phyloP scores from a whole-genome alignment of 2,329 filamentous ascomycete genomes.

The Phaeomoniella chlamydospora region DNA sequence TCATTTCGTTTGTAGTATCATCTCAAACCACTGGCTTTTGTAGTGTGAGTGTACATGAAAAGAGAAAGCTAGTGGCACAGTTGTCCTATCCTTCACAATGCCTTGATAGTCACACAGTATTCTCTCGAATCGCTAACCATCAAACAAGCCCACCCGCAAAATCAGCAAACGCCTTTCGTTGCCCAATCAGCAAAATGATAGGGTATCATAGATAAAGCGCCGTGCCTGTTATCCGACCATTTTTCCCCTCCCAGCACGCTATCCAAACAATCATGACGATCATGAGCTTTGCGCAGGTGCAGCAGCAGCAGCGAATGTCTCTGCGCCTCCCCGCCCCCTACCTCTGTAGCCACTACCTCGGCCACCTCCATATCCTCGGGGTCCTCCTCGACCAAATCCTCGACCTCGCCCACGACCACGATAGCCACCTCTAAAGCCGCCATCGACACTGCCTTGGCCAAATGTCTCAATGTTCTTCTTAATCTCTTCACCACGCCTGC shows the following conservation, averaged over 20 bases:
- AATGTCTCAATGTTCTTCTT: constrained; percentile 97
- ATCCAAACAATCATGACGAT: neutral
- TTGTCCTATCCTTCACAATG: neutral
- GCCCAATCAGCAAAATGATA: neutral
- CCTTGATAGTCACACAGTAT: neutral
- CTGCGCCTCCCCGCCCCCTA: too few species aligned
- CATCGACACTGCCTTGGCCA: constrained; percentile 87
- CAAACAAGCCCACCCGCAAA: neutral
- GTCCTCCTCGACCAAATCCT: constrained; percentile 32
- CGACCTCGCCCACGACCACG: constrained; percentile 53
- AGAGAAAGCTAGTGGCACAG: neutral
- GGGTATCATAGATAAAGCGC: neutral
- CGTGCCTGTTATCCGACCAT: neutral
- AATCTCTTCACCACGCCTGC: constrained; percentile 86
- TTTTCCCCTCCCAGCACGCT: neutral
- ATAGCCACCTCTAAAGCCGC: constrained; percentile 65
- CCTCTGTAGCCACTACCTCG: constrained; percentile 15
- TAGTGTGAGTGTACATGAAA: neutral
- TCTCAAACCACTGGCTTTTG: neutral
- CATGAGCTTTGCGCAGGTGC: neutral
- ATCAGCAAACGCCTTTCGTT: neutral
- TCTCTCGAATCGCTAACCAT: neutral
- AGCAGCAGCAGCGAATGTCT: neutral
- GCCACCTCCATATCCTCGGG: constrained; percentile 28
- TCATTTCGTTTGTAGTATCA: neutral